Percentiles rank a stretch among this genome's conserved stretches.
phyloP scores from a whole-genome alignment of 352 stramenopile genomes.

The Heterotrichella gracilis region DNA sequence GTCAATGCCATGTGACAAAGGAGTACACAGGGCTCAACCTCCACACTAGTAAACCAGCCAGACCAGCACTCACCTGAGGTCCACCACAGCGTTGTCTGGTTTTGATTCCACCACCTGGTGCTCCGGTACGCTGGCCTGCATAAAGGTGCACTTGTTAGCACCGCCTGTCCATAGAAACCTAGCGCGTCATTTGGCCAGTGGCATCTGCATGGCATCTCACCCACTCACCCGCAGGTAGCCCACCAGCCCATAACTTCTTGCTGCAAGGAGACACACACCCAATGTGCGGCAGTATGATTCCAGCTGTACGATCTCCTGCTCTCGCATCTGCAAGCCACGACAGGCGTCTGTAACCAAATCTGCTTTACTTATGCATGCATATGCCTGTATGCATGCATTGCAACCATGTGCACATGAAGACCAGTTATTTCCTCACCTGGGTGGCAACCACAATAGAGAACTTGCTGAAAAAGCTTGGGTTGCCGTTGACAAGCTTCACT shows the following conservation, averaged over 20 bases:
- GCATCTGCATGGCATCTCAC: too few relatives aligned
- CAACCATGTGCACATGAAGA: constrained; percentile 11
- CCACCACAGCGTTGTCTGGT: constrained; percentile 36
- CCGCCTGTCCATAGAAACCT: too few relatives aligned
- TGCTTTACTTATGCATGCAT: background rate
- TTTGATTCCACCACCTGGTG: constrained; percentile 53
- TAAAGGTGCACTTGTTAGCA: too few relatives aligned
- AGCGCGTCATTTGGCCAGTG: too few relatives aligned
- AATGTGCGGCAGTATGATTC: constrained; percentile 15
- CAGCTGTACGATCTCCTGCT: background rate
- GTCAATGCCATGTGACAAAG: constrained; percentile 54
- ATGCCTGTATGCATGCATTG: background rate
- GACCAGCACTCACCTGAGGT: constrained; percentile 37
- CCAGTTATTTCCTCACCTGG: constrained; percentile 19
- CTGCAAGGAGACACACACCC: constrained; percentile 19
- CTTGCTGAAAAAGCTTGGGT: constrained; percentile 16
- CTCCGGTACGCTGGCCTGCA: constrained; percentile 36
- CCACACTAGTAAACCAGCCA: constrained; percentile 26
- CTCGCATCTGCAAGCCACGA: too few relatives aligned
- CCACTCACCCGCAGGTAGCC: constrained; percentile 52
- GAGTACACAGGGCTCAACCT: constrained; percentile 27
- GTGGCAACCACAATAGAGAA: constrained; percentile 23
- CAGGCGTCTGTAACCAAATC: background rate
- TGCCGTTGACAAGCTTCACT: constrained; percentile 26
- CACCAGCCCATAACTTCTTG: constrained; percentile 54